Base-by-base conservation (phyloP, 2,329 filamentous ascomycete genomes). In the Penicillium hordei region DNA sequence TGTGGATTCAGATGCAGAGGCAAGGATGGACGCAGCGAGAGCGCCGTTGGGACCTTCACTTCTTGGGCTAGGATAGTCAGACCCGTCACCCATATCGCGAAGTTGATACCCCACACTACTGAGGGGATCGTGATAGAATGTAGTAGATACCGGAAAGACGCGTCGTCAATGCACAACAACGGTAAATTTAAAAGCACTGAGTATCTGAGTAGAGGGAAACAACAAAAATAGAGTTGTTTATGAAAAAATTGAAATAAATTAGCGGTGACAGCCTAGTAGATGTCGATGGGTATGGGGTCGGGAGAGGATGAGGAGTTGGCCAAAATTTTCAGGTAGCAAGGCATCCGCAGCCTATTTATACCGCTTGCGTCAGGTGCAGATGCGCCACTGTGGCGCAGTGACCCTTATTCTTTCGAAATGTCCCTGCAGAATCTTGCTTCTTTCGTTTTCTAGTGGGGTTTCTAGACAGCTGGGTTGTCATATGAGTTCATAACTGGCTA, bases 61-160 rank as follows among this genome's bases (percentile, higher is more conserved):
- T 76, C 73, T 68, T 65, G 74, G 74, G 66, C 73, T 76, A 63
- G 74, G 74, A 68, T 76, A 76, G 67, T 75, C 73, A 71, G 72
- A 72, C 50, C 72, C 72, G 70, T 74, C 73, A 63, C 72, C 72
- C 74, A 76, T 76, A 69, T 72, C 70, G 69, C 51, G 66, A 62
- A 65, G 62, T 64, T 57, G 62, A 65, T 56, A 56, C 67, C 69
- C 69, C 70, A 68, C 67, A 68, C 66, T 53, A 68, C 63, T 63
- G 65, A 64, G 63, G 56, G 57, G 59, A 59, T 57, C 27, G 57
- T 57, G 59, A 52, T 50, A 54, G 52, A 54, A 54, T 55, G 55
- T 54, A 57, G 62, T 56, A 59, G 62, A 65, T 65, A 64, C 62
- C 62, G 52, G 43, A 52, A 59, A 65, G 55, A 67, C 65, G 65